A percentile compares a stretch with the other conserved stretches of the same genome.
phyloP scores from a whole-genome alignment of 352 stramenopile species.

The Aphanomyces cochlioides region DNA sequence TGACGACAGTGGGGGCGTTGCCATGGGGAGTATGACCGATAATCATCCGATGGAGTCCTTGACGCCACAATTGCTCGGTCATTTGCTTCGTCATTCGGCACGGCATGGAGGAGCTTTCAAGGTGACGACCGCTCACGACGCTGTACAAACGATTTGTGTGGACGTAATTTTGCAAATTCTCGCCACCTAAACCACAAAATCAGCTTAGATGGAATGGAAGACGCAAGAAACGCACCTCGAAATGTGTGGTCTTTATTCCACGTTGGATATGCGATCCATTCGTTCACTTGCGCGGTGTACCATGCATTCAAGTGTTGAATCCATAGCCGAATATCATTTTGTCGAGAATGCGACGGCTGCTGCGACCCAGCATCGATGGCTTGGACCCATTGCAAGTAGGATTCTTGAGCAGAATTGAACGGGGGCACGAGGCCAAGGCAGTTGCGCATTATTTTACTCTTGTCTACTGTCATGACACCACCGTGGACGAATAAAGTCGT shows the following conservation, averaged over 20 bases:
- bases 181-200: constrained; percentile 31
- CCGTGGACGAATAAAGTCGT: constrained; percentile 92
- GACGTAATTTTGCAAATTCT: constrained; percentile 69
- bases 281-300: constrained; percentile 65
- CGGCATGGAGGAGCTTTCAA: constrained; percentile 77
- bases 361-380: constrained; percentile 30
- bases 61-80: constrained; percentile 51
- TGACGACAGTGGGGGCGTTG: constrained; percentile 86
- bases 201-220: neutral
- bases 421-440: constrained; percentile 75
- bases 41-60: constrained; percentile 80
- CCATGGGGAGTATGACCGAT: constrained; percentile 91
- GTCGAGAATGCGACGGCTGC: neutral
- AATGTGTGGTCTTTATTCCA: constrained; percentile 57
- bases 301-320: constrained; percentile 72
- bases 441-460: neutral
- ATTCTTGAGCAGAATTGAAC: constrained; percentile 36
- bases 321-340: constrained; percentile 43
- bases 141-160: constrained; percentile 54
- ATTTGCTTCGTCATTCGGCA: constrained; percentile 44
- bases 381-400: constrained; percentile 52
- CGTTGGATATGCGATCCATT: constrained; percentile 72
- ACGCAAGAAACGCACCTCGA: constrained; percentile 37
- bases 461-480: constrained; percentile 61
- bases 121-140: constrained; percentile 68